Conservation (phyloP, 2,329 filamentous ascomycete genomes). For the Calonectria henricotiae region DNA sequence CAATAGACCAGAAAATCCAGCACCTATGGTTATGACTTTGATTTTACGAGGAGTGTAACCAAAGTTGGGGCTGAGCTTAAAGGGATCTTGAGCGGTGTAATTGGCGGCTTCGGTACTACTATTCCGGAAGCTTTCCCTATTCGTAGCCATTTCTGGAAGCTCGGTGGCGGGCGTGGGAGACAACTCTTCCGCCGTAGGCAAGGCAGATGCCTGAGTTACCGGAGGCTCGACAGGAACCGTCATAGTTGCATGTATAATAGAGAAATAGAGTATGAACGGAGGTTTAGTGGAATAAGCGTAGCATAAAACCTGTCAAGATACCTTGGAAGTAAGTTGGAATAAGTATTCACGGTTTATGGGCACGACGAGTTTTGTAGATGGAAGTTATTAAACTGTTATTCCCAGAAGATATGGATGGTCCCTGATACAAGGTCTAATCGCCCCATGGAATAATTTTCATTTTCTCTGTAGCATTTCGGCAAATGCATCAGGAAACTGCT, state of each 20-base stretch:
- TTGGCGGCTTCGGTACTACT: constrained; percentile 17
- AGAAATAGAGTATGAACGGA: background rate
- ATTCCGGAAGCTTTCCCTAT: background rate
- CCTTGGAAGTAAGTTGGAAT: background rate
- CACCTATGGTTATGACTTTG: constrained; percentile 57
- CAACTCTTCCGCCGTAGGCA: constrained; percentile 9
- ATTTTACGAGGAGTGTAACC: constrained; percentile 54
- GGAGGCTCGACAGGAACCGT: constrained; percentile 43
- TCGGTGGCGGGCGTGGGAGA: constrained; percentile 42
- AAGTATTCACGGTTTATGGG: background rate
- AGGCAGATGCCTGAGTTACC: constrained; percentile 23
- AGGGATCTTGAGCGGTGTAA: constrained; percentile 47
- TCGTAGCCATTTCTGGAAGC: constrained; percentile 40
- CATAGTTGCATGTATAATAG: constrained; percentile 22
- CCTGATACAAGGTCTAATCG: background rate
- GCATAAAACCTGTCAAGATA: background rate
- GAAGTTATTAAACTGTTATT: background rate
- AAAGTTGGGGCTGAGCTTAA: constrained; percentile 49
- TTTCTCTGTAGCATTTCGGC: background rate
- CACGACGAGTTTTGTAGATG: background rate
- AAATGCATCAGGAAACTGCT: background rate
- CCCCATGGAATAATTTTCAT: background rate
- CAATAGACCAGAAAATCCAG: constrained; percentile 56
- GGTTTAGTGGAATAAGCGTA: background rate
- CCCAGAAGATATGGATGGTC: background rate